Evolutionary conservation across 495 filamentous ascomycete species (phyloP), one percentile per base, ranked within the genome.

Genomic region (Penicillium argentinense): DNA sequence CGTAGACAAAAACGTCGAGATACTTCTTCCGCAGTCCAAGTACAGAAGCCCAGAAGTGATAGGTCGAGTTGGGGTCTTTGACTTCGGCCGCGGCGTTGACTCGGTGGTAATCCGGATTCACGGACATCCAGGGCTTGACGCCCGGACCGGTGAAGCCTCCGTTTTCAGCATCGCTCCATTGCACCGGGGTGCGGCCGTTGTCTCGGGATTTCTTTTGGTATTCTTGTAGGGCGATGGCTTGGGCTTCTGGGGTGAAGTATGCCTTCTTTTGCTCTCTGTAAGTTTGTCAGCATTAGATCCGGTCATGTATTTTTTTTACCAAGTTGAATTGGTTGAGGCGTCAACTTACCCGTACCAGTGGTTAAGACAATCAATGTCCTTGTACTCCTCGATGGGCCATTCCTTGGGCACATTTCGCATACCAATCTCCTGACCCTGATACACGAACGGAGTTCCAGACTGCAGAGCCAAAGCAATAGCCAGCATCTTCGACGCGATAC

Each of bases 361-460:
- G 51, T 83, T 86, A 3, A 82, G 59, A 23, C 78, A 80, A 52
- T 88, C 87, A 40, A 89, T 75, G 53, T 91, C 87, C 51, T 83
- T 81, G 63, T 85, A 89, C 42, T 87, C 78, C 11, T 80, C 76
- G 18, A 87, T 82, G 0, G 61, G 67, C 86, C 86, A 89, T 13
- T 69, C 53, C 3, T 56, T 48, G 0, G 87, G 85, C 18, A 86
- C 76, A 56, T 91, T 89, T 24, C 76, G 73, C 81, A 89, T 88
- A 1, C 85, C 87, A 12, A 91, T 64, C 51, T 91, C 87, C 54
- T 91, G 84, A 7, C 87, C 87, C 53, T 91, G 85, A 50, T 87
- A 89, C 4, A 89, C 56, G 57, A 86, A 91, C 1, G 86, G 71
- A 0, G 86, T 88, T 2, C 87, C 87, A 3, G 76, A 78, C 47